A percentile compares a stretch with the other conserved stretches of the same genome.
These are phyloP conservation scores for Chondrostereum purpureum DNA, from an alignment of 1,284 basidiomycete species.

Conservation along the genomic window DNA sequence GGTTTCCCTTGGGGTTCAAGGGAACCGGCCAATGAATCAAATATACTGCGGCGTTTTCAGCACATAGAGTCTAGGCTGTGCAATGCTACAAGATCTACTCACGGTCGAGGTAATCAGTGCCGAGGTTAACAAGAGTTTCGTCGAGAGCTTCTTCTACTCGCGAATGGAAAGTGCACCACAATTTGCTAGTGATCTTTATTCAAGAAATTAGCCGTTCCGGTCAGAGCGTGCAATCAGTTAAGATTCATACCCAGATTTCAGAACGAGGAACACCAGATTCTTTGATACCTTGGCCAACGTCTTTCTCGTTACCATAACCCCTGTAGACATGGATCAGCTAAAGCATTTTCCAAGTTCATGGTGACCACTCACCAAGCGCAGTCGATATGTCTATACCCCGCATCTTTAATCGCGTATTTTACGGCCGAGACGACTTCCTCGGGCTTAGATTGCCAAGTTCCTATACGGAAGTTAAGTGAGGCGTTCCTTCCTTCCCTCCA, in stretches of 20 bases:
- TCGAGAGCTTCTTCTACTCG: conserved; percentile 72
- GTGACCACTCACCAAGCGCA: conserved; percentile 56
- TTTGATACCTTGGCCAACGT: conserved; percentile 80
- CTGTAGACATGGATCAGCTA: conserved; percentile 31
- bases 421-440: conserved; percentile 69
- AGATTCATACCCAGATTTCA: conserved; percentile 66
- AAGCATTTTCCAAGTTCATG: conserved; percentile 21
- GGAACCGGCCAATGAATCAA: conserved; percentile 82
- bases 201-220: neutral
- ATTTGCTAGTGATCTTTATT: conserved; percentile 50
- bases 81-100: conserved; percentile 26
- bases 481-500: too few relatives aligned
- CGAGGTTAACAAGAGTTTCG: conserved; percentile 66
- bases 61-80: too few relatives aligned
- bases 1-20: conserved; percentile 69
- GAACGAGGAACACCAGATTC: conserved; percentile 71
- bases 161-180: conserved; percentile 69
- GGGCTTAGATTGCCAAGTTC: conserved; percentile 78
- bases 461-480: too few relatives aligned
- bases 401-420: conserved; percentile 63
- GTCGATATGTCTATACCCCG: conserved; percentile 76
- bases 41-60: too few relatives aligned
- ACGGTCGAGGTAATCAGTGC: conserved; percentile 76
- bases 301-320: conserved; percentile 73
- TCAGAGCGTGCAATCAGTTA: neutral